These are phyloP conservation scores for Teratosphaeria pseudoeucalypti DNA, from an alignment of 2,329 filamentous ascomycete species.

Conservation along the genomic window DNA sequence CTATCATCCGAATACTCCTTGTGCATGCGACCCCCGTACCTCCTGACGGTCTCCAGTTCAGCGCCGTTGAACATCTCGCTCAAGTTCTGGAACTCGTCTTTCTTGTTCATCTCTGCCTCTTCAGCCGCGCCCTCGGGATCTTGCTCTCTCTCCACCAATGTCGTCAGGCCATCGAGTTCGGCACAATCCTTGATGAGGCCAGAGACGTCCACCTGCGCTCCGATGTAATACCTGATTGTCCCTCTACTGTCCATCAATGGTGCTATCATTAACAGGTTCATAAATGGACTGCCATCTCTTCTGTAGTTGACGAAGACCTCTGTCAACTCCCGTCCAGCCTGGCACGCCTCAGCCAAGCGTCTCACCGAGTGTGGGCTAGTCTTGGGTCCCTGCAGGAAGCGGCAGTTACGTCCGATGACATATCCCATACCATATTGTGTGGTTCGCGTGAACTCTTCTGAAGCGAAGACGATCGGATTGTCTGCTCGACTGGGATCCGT, in stretches of 20 bases:
- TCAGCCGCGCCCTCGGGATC: conserved; percentile 24
- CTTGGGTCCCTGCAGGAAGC: conserved; percentile 65
- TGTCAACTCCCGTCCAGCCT: conserved; percentile 56
- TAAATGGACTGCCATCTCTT: conserved; percentile 65
- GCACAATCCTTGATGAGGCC: conserved; percentile 56
- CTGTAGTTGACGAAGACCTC: conserved; percentile 67
- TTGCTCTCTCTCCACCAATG: conserved; percentile 20
- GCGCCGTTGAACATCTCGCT: conserved; percentile 59
- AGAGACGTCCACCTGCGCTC: conserved; percentile 62
- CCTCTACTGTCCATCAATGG: conserved; percentile 60
- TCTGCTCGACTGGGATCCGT: conserved; percentile 63
- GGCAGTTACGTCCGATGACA: conserved; percentile 64
- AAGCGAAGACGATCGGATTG: conserved; percentile 69
- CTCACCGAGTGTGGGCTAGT: conserved; percentile 54
- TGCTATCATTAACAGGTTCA: conserved; percentile 67
- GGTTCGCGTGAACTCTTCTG: conserved; percentile 63
- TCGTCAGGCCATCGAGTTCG: conserved; percentile 52
- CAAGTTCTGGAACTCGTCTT: conserved; percentile 55
- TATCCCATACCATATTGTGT: conserved; percentile 68
- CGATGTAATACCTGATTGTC: conserved; percentile 57
- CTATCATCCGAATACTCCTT: conserved; percentile 18
- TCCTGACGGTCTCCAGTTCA: conserved; percentile 56
- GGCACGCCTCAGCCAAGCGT: conserved; percentile 51
- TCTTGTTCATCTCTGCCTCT: conserved; percentile 29
- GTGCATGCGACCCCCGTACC: conserved; percentile 55